Conservation (phyloP, 164 flowering plant genomes). For the Amborella trichopoda region DNA sequence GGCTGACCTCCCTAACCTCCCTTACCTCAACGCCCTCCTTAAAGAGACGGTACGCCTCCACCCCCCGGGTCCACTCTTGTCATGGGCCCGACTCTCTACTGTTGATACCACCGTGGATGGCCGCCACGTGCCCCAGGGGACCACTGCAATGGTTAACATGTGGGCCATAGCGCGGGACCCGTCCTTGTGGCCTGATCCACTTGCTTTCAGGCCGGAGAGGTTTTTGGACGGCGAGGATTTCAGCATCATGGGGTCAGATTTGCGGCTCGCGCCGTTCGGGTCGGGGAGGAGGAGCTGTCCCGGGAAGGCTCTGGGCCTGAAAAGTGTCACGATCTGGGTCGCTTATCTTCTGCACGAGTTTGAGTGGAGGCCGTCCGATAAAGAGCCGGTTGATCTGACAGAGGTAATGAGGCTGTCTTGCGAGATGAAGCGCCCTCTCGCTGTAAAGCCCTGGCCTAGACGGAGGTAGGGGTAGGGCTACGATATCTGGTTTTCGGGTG, state of each 20-base stretch:
- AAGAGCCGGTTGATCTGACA: constrained; percentile 27
- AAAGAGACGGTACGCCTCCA: constrained; percentile 41
- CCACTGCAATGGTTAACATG: constrained; percentile 90
- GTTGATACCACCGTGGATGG: constrained; percentile 54
- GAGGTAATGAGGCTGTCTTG: constrained; percentile 44
- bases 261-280: constrained; percentile 71
- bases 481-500: neutral
- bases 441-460: constrained; percentile 17
- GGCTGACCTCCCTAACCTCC: constrained; percentile 26
- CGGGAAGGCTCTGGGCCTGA: constrained; percentile 49
- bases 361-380: constrained; percentile 23
- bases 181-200: constrained; percentile 44
- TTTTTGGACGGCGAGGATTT: constrained; percentile 32
- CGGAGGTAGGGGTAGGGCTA: too few species aligned
- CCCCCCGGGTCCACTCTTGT: constrained; percentile 58
- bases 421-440: constrained; percentile 43
- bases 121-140: constrained; percentile 54
- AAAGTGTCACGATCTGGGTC: constrained; percentile 49
- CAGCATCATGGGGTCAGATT: constrained; percentile 44
- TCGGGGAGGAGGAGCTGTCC: constrained; percentile 64
- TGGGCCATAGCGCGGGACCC: constrained; percentile 76
- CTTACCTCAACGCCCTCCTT: constrained; percentile 31
- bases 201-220: constrained; percentile 43
- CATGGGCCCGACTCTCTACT: constrained; percentile 46
- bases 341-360: constrained; percentile 40